These are phyloP conservation scores for Penicillium sp. DNA, from an alignment of 2,329 filamentous ascomycete species.

Conservation along the genomic window DNA sequence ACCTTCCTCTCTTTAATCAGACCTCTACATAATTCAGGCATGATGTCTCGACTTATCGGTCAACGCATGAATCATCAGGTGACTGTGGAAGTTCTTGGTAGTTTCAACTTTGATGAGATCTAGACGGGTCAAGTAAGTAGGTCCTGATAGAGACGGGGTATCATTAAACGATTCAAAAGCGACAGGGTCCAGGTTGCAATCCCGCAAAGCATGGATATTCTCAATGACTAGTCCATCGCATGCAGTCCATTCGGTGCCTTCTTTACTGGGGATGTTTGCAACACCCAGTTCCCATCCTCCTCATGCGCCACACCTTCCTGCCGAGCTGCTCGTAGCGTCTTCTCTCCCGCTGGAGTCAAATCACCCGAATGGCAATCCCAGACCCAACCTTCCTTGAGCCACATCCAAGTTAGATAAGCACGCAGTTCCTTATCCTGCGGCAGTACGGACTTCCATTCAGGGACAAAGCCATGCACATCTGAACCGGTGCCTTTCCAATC, in stretches of 20 bases:
- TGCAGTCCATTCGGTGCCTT: slow-evolving; percentile 36
- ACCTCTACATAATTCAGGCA: background rate
- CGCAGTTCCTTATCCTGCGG: slow-evolving; percentile 87
- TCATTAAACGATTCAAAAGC: slow-evolving; percentile 10
- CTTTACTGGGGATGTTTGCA: slow-evolving; percentile 41
- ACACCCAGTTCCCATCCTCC: slow-evolving; percentile 45
- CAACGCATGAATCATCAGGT: background rate
- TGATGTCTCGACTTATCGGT: background rate
- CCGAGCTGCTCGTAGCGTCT: slow-evolving; percentile 43
- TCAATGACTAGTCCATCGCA: slow-evolving; percentile 10
- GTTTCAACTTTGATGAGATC: background rate
- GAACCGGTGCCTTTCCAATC: slow-evolving; percentile 67
- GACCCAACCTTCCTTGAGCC: slow-evolving; percentile 81
- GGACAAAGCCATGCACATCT: slow-evolving; percentile 62
- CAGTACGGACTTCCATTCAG: slow-evolving; percentile 87
- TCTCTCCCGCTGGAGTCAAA: slow-evolving; percentile 45
- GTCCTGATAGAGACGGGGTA: slow-evolving; percentile 9
- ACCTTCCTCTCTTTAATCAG: background rate
- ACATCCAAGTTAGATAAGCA: slow-evolving; percentile 87
- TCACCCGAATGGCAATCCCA: slow-evolving; percentile 75
- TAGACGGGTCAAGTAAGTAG: background rate
- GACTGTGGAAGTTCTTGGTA: background rate
- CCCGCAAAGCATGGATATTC: background rate
- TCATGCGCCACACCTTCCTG: slow-evolving; percentile 49
- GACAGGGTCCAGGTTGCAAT: background rate